Conservation (phyloP, 1,284 basidiomycete genomes). For the Limonomyces culmigenus region DNA sequence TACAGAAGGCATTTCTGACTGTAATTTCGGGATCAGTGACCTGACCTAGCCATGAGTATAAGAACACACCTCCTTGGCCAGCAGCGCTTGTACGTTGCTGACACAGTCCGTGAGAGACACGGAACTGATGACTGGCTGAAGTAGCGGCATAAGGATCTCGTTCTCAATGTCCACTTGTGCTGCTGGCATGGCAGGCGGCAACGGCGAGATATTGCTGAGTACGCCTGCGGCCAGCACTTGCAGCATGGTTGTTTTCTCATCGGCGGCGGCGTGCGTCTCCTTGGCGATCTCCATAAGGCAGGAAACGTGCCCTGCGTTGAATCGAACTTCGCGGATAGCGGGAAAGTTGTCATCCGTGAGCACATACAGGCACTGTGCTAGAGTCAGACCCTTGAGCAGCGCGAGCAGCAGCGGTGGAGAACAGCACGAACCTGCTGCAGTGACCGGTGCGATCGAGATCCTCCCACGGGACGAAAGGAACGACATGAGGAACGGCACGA, state of each 20-base stretch:
- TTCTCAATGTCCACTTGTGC: conserved; percentile 53
- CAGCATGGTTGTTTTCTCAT: conserved; percentile 36
- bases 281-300: conserved; percentile 57
- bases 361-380: conserved; percentile 82
- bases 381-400: conserved; percentile 4
- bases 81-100: conserved; percentile 33
- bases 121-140: conserved; percentile 51
- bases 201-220: conserved; percentile 56
- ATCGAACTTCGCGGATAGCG: conserved; percentile 43
- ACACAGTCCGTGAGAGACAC: conserved; percentile 40
- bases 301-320: conserved; percentile 44
- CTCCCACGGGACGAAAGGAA: conserved; percentile 57
- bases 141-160: conserved; percentile 56
- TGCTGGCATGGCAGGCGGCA: conserved; percentile 45
- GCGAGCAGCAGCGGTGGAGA: background rate
- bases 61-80: conserved; percentile 31
- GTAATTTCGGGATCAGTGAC: conserved; percentile 2
- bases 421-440: conserved; percentile 49
- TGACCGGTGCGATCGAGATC: conserved; percentile 52
- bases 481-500: conserved; percentile 70
- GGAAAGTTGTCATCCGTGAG: conserved; percentile 76
- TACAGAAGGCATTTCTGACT: conserved; percentile 32
- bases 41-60: background rate
- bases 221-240: conserved; percentile 68
- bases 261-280: conserved; percentile 16